A percentile compares a stretch with the other conserved stretches of the same genome.
Conservation (phyloP, 331 rosid genomes). For the Prunus yedoensis region DNA sequence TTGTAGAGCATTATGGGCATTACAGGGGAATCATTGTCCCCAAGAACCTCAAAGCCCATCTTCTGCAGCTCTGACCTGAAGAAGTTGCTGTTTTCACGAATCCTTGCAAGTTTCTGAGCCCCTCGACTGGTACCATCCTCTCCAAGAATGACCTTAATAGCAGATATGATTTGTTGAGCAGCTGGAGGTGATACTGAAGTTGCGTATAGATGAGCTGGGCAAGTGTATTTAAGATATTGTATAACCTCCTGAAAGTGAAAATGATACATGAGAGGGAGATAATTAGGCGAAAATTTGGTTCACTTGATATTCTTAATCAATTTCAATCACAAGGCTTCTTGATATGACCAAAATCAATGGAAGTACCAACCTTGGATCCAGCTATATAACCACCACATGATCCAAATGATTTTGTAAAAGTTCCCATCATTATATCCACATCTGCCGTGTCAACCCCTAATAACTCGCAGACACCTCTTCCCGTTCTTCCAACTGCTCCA, state of each 20-base stretch:
- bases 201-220: slow-evolving; percentile 82
- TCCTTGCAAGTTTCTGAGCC: slow-evolving; percentile 70
- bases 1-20: slow-evolving; percentile 92
- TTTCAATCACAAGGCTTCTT: neutral
- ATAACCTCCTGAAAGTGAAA: slow-evolving; percentile 59
- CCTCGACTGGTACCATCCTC: slow-evolving; percentile 84
- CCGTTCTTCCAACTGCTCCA: slow-evolving; percentile 82
- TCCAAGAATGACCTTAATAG: slow-evolving; percentile 71
- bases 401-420: slow-evolving; percentile 81
- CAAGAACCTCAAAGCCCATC: slow-evolving; percentile 86
- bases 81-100: slow-evolving; percentile 75
- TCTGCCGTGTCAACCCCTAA: slow-evolving; percentile 79
- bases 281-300: neutral
- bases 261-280: neutral
- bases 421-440: slow-evolving; percentile 88
- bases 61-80: slow-evolving; percentile 73
- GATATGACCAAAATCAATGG: neutral
- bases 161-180: slow-evolving; percentile 74
- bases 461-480: slow-evolving; percentile 86
- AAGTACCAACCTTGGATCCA: slow-evolving; percentile 62
- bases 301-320: neutral
- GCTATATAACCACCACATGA: slow-evolving; percentile 89
- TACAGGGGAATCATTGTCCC: slow-evolving; percentile 78
- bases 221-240: slow-evolving; percentile 56
- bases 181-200: slow-evolving; percentile 87